phyloP scores from a whole-genome alignment of 139 green algal genomes.

The Chlorella sp. region DNA sequence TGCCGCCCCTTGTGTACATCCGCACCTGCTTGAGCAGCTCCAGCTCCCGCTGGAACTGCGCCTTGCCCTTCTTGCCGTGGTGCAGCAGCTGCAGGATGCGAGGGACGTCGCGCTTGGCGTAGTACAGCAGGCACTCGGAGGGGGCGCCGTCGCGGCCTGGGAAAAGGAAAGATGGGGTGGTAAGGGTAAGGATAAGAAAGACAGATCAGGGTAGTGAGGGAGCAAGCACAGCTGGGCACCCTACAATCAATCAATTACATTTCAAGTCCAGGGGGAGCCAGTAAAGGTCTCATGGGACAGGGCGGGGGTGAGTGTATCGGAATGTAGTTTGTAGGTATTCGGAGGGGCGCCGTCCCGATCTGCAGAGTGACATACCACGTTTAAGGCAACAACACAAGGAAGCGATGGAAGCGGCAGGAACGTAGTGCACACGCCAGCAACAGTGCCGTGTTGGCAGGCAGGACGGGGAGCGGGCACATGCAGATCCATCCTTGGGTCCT shows the following conservation, averaged over 20 bases:
- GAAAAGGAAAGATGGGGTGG: not conserved
- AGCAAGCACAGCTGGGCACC: too few relatives aligned
- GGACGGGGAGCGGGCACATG: not conserved
- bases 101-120: constrained; percentile 47
- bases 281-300: too few relatives aligned
- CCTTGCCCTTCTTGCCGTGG: constrained; percentile 31
- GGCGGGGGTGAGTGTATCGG: too few relatives aligned
- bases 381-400: too few relatives aligned
- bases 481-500: too few relatives aligned
- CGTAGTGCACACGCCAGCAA: not conserved
- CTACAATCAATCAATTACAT: too few relatives aligned
- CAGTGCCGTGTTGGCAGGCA: not conserved
- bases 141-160: constrained; percentile 70
- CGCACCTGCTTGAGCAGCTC: constrained; percentile 57
- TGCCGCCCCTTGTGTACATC: too few relatives aligned
- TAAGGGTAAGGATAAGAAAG: too few relatives aligned
- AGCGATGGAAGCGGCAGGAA: too few relatives aligned
- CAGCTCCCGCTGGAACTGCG: constrained; percentile 50
- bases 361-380: not conserved
- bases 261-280: too few relatives aligned
- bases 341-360: constrained; percentile 66
- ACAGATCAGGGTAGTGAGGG: too few relatives aligned
- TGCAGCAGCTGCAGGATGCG: constrained; percentile 56
- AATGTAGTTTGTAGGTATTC: not conserved
- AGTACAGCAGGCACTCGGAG: constrained; percentile 66